phyloP scores from a whole-genome alignment of 2,329 filamentous ascomycete genomes.

The Ramichloridium luteum region DNA sequence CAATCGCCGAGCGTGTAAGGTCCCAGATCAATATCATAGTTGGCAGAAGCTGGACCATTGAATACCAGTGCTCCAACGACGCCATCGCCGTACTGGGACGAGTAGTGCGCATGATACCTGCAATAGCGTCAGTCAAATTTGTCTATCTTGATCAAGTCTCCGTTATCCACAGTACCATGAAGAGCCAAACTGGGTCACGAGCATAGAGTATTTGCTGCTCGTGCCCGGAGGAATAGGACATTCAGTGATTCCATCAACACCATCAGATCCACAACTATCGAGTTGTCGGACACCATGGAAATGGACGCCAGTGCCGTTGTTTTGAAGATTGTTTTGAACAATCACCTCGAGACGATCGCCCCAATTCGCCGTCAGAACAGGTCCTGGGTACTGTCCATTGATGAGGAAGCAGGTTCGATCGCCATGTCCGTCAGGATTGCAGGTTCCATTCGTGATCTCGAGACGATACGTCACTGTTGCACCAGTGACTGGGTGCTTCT shows the following conservation, averaged over 20 bases:
- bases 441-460: conserved; percentile 25
- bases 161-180: conserved; percentile 37
- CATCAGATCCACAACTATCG: conserved; percentile 42
- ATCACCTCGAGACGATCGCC: conserved; percentile 25
- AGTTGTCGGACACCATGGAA: conserved; percentile 51
- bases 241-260: conserved; percentile 37
- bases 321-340: conserved; percentile 39
- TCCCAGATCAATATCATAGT: conserved; percentile 53
- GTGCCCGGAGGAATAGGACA: conserved; percentile 37
- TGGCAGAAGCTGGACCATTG: conserved; percentile 43
- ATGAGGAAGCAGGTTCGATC: conserved; percentile 34
- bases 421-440: conserved; percentile 27
- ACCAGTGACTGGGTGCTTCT: conserved; percentile 30
- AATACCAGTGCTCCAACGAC: conserved; percentile 48
- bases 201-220: conserved; percentile 44
- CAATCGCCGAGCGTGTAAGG: conserved; percentile 49
- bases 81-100: conserved; percentile 43
- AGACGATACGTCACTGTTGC: conserved; percentile 25
- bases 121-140: conserved; percentile 26
- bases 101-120: conserved; percentile 48
- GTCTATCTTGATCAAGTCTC: no score
- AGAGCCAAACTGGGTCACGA: conserved; percentile 36
- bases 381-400: conserved; percentile 55
- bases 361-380: conserved; percentile 35
- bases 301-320: conserved; percentile 50